Conservation (phyloP, 371 early-diverging fungal species). For the Apophysomyces elegans region DNA sequence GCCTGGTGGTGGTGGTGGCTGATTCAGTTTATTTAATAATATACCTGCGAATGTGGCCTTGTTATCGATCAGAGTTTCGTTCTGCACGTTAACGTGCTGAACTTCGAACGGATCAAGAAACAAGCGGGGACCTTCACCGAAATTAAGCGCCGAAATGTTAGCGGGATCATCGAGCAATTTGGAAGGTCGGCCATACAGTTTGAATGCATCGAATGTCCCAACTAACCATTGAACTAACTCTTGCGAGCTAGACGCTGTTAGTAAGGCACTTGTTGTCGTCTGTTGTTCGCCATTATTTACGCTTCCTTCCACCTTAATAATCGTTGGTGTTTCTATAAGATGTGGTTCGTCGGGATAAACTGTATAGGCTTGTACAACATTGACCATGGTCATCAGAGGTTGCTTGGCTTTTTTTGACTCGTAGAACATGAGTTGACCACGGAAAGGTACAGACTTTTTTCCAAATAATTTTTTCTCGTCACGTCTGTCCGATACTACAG, state of each 20-base stretch:
- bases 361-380: constrained; percentile 72
- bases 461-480: constrained; percentile 59
- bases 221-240: constrained; percentile 55
- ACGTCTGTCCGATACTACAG: constrained; percentile 59
- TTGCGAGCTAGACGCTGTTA: constrained; percentile 46
- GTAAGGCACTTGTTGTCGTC: constrained; percentile 31
- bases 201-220: constrained; percentile 52
- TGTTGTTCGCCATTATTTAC: constrained; percentile 30
- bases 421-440: constrained; percentile 63
- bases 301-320: constrained; percentile 51
- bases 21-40: constrained; percentile 24
- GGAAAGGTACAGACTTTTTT: constrained; percentile 53
- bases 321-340: constrained; percentile 41
- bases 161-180: constrained; percentile 34
- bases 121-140: constrained; percentile 38
- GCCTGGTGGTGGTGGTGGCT: background rate
- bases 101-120: constrained; percentile 43
- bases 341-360: constrained; percentile 69
- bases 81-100: constrained; percentile 25
- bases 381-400: constrained; percentile 59
- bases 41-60: constrained; percentile 33
- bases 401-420: constrained; percentile 61
- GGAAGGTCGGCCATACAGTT: constrained; percentile 54
- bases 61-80: constrained; percentile 27
- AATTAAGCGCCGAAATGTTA: constrained; percentile 39